Conservation (phyloP, 2,329 filamentous ascomycete genomes). For the Pseudogymnoascus sp. region DNA sequence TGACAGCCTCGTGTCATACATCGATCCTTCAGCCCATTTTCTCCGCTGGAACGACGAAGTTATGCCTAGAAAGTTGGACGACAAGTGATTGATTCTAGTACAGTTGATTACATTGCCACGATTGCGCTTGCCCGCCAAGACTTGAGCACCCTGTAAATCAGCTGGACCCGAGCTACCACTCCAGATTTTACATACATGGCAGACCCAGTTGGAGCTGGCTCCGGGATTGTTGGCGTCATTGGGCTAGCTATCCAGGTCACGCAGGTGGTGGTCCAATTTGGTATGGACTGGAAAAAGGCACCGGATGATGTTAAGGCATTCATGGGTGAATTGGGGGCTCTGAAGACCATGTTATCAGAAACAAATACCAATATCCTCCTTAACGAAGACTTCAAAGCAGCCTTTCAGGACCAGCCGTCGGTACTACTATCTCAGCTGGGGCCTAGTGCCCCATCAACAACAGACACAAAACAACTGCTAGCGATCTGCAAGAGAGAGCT, state of each 20-base stretch:
- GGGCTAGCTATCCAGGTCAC: conserved; percentile 17
- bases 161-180: not conserved
- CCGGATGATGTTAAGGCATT: conserved; percentile 17
- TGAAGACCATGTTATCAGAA: conserved; percentile 18
- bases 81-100: not conserved
- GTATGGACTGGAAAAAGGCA: conserved; percentile 20
- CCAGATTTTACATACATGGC: conserved; percentile 13
- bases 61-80: not conserved
- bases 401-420: conserved; percentile 19
- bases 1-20: not conserved
- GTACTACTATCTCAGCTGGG: conserved; percentile 16
- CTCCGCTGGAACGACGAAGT: not conserved
- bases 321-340: conserved; percentile 15
- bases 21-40: not conserved
- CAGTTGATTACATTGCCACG: not conserved
- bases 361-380: conserved; percentile 15
- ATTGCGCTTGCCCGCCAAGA: not conserved
- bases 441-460: conserved; percentile 9
- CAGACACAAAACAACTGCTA: conserved; percentile 11
- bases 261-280: conserved; percentile 17
- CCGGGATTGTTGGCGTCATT: conserved; percentile 17
- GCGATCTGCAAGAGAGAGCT: conserved; percentile 8
- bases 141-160: not conserved
- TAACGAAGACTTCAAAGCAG: conserved; percentile 19
- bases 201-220: conserved; percentile 15